Base-by-base conservation (phyloP, 306 rosid species). In the Inga leiocalycina region DNA sequence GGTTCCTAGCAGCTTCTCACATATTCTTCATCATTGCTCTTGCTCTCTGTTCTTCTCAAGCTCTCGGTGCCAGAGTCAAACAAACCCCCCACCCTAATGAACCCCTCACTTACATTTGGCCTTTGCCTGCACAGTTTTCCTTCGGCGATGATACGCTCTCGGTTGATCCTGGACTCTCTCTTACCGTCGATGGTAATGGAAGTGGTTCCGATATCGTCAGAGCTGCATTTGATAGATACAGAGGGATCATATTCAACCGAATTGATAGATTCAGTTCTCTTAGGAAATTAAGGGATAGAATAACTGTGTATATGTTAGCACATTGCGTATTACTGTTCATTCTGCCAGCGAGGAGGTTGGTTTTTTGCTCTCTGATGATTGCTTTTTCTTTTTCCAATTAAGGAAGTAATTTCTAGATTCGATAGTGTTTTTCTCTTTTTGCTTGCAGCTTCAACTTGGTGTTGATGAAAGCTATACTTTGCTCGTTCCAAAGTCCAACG, bases 391-490 rank as follows among this genome's bases (percentile, higher is more conserved):
- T 75, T 61, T 82, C 62, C 65, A 39, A 39, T 30, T 20, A 54
- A 20, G 49, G 66, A 14, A 70, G 9, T 59, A 32, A 46, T 44
- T 81, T 79, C 83, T 19, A 44, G 54, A 9, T 84, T 83, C 69
- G 80, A 13, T 10, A 59, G 19, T 16, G 27, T 79, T 48, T 37
- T 35, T 56, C 46, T 27, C 30, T 19, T 54, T 5, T 54, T 7
- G 30, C 32, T 84, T 86, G 75, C 90, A 97, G 99, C 97, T 97
- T 86, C 97, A 94, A 85, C 91, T 97, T 73, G 99, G 97, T 24
- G 95, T 88, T 56, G 99, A 97, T 77, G 99, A 97, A 87, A 96
- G 97, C 91, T 94, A 97, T 82, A 76, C 84, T 51, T 89, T 97
- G 89, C 24, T 78, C 61, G 88, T 94, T 80, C 78, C 89, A 37